Conservation (phyloP, 805 yeast genomes). For the Schwanniomyces sp. region DNA sequence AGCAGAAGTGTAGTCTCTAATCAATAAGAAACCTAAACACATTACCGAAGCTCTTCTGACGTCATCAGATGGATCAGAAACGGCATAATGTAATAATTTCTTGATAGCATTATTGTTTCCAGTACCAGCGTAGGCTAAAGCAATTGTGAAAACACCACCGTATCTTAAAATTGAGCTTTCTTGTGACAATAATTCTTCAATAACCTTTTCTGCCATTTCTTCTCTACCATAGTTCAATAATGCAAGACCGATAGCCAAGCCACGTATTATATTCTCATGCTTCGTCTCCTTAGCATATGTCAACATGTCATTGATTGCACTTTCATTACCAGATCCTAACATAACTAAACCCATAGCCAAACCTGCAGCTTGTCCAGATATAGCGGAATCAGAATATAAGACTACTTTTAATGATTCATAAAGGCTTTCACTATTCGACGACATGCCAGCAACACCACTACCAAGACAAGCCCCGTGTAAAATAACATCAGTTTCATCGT, state of each 20-base stretch:
- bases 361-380: constrained; percentile 96
- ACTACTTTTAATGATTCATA: constrained; percentile 84
- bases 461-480: constrained; percentile 96
- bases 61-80: constrained; percentile 93
- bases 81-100: constrained; percentile 86
- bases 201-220: constrained; percentile 69
- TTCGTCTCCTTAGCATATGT: constrained; percentile 92
- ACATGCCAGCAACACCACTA: constrained; percentile 96
- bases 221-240: constrained; percentile 84
- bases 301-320: constrained; percentile 74
- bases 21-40: constrained; percentile 84
- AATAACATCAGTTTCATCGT: constrained; percentile 73
- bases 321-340: constrained; percentile 83
- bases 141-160: constrained; percentile 94
- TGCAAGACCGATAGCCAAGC: constrained; percentile 88
- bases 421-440: constrained; percentile 67
- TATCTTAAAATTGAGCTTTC: constrained; percentile 86
- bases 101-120: constrained; percentile 87
- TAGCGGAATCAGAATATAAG: constrained; percentile 85
- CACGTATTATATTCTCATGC: constrained; percentile 93
- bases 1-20: constrained; percentile 88
- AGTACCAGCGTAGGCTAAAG: constrained; percentile 95
- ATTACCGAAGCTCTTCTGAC: constrained; percentile 96
- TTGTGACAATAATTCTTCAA: constrained; percentile 64
- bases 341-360: constrained; percentile 92